Evolutionary conservation across 441 rosid genomes (phyloP).

Genomic region (Cnidoscolus chayamansa): DNA sequence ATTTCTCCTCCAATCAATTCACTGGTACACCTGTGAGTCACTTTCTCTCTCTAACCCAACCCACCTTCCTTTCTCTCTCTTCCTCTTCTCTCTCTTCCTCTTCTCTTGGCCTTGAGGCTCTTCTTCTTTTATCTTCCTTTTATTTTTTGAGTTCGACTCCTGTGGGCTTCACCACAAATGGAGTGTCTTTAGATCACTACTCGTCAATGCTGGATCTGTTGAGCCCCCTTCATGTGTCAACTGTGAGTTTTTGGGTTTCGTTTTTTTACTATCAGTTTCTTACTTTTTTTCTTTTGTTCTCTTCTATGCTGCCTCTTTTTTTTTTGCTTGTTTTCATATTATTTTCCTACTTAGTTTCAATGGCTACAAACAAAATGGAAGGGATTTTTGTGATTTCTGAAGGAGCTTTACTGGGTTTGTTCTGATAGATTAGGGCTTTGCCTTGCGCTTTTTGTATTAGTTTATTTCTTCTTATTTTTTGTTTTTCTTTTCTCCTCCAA

Average conservation of each 20-base stretch:
- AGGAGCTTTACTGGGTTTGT: constrained; percentile 4
- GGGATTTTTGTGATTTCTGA: constrained; percentile 15
- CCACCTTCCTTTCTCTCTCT: too few species aligned
- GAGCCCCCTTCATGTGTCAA: constrained; percentile 27
- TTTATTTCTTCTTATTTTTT: constrained; percentile 7
- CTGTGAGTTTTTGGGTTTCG: constrained; percentile 24
- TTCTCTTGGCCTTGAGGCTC: constrained; percentile 1
- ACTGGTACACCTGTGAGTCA: constrained; percentile 12
- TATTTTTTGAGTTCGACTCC: neutral
- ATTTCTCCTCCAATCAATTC: constrained; percentile 44
- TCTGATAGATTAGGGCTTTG: constrained; percentile 14
- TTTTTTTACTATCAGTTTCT: neutral
- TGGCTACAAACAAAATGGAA: neutral
- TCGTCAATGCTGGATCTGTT: constrained; percentile 42
- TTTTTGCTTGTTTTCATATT: neutral
- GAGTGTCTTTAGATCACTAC: constrained; percentile 22
- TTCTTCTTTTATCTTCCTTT: neutral
- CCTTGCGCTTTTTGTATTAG: constrained; percentile 15
- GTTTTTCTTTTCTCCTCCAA: constrained; percentile 4
- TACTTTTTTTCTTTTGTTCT: neutral
- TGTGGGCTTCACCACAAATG: constrained; percentile 18
- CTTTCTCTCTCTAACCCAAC: constrained; percentile 16
- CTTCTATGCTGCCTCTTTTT: neutral
- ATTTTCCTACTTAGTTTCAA: neutral
- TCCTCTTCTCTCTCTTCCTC: too few species aligned